Evolutionary conservation across 306 rosid species (phyloP).

Genomic region (Acacia melanoxylon): DNA sequence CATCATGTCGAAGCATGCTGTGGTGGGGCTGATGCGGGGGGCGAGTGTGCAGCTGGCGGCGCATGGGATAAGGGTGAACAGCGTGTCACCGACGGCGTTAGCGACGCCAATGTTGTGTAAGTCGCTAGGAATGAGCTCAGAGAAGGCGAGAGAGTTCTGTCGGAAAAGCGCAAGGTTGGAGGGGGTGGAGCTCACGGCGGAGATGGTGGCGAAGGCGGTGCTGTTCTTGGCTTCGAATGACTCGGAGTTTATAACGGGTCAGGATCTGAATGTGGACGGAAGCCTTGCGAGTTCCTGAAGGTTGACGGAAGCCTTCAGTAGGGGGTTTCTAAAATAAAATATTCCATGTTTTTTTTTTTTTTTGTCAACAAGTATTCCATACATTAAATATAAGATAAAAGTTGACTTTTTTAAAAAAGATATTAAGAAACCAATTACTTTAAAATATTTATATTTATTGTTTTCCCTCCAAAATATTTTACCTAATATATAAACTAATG

Average conservation of each 20-base stretch:
- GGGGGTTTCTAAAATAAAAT: background rate
- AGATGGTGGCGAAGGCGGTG: slow-evolving; percentile 45
- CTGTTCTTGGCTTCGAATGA: slow-evolving; percentile 42
- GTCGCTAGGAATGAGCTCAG: background rate
- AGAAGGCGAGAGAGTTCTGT: background rate
- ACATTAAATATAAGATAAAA: too few species aligned
- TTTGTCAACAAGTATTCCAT: too few species aligned
- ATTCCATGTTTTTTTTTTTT: too few species aligned
- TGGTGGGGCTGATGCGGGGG: slow-evolving; percentile 45
- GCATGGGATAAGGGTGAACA: slow-evolving; percentile 55
- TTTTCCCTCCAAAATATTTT: too few species aligned
- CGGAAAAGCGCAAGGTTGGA: slow-evolving; percentile 22
- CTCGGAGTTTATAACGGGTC: slow-evolving; percentile 44
- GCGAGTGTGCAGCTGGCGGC: slow-evolving; percentile 51
- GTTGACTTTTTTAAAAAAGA: too few species aligned
- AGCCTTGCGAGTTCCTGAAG: background rate
- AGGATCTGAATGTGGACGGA: slow-evolving; percentile 43
- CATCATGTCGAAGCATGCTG: slow-evolving; percentile 54
- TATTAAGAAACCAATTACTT: too few species aligned
- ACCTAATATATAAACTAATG: too few species aligned
- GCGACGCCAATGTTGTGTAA: slow-evolving; percentile 40
- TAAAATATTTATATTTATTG: too few species aligned
- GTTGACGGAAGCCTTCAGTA: background rate
- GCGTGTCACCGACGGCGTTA: slow-evolving; percentile 47
- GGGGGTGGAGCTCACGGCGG: slow-evolving; percentile 37